Base-by-base conservation (phyloP, 257 asterid species). In the Agastache rugosa region DNA sequence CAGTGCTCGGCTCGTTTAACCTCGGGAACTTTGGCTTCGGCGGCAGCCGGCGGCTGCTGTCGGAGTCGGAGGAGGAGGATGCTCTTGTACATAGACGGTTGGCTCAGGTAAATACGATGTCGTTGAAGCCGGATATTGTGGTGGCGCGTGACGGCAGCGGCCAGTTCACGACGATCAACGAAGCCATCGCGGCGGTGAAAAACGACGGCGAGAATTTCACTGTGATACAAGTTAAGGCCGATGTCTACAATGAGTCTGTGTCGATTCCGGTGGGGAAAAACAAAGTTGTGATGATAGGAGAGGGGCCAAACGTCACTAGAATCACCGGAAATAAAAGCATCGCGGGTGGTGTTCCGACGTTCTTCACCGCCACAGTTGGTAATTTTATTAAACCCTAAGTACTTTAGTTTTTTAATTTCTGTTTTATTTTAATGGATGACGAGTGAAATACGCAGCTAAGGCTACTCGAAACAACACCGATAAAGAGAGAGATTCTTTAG, bases 121-220 rank as follows among this genome's bases (percentile, higher is more conserved):
- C 66, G 11, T 2, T 17, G 22, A 72, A 53, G 50, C 87, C 91
- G 6, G 79, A 78, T 3, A 83, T 68, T 0, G 87, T 85, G 69
- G 97, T 89, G 73, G 92, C 96, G 11, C 77, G 35, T 6, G 97
- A 91, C 68, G 96, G 96, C 0, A 82, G 86, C 61, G 96, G 92
- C 0, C 71, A 79, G 8, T 89, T 66, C 37, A 79, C 45, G 77
- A 82, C 85, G 17, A 84, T 91, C 39, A 72, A 35, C 2, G 91
- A 69, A 1, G 97, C 97, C 50, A 8, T 89, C 4, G 77, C 73
- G 3, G 47, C 68, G 1, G 73, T 83, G 45, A 17, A 31, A 14
- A 82, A 70, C 69, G 82, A 37, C 59, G 66, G 23, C 42, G 9
- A 2, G 4, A 41, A 83, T 0, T 80, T 77, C 9, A 65, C 71